Base-by-base conservation (phyloP, 2,329 filamentous ascomycete species). In the Ustilaginoidea virens region DNA sequence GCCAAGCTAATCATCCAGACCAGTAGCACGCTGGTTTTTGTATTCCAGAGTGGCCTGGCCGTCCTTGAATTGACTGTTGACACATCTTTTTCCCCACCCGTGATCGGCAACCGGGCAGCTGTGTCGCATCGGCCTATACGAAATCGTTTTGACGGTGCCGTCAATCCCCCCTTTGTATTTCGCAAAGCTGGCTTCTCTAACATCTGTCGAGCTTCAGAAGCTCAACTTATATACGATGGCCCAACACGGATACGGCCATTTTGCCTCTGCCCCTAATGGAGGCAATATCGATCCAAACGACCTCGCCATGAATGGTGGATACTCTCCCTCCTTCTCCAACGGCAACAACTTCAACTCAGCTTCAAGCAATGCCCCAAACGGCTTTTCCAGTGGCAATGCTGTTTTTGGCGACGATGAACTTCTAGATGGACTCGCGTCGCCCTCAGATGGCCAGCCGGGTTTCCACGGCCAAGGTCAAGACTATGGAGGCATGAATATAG, bases 341-440 rank as follows among this genome's bases (percentile, higher is more conserved):
- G 46, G 42, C 30, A 53, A 48, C 31, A 66, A 69, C 32, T 66
- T 66, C 42, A 74, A 76, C 51, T 58, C 64, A n/a, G 58, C 57
- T 37, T 57, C 58, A 15, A 61, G 53, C 44, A 77, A 69, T 46
- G 61, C 74, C 39, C 65, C 69, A 18, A 75, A 73, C 33, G 77
- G 70, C 49, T 93, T 85, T 58, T 77, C 78, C 25, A 75, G 74
- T 41, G 79, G 78, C 34, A 79, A 77, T 35, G 79, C 81, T 8
- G 68, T 78, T 23, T 86, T 93, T 39, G 77, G 73, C 36, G 87
- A 93, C 39, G 87, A 94, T 38, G 87, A 94, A 48, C 63, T 96
- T 26, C 66, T 87, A 26, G 86, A 93, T 39, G 69, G 69, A 20
- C 63, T 87, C 7, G 66, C 57, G 24, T 66, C 63, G 40, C 63